Percentiles rank a stretch among this genome's conserved stretches.
Conservation (phyloP, 257 asterid genomes). For the Marsdenia floribunda region DNA sequence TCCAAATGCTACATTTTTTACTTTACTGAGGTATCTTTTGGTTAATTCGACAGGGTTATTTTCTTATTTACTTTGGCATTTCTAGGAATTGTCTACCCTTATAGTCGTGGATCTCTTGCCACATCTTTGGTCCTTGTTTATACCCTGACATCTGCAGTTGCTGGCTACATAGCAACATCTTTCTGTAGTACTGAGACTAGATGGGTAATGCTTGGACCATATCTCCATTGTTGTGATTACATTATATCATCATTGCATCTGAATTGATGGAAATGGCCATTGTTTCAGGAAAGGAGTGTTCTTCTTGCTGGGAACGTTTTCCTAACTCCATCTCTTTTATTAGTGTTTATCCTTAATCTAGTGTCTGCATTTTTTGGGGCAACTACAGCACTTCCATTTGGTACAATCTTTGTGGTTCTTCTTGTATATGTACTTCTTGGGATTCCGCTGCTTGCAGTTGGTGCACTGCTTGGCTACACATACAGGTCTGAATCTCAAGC, state of each 20-base stretch:
- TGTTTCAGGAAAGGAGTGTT: slow-evolving; percentile 48
- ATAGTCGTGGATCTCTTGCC: slow-evolving; percentile 63
- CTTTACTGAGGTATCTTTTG: background rate
- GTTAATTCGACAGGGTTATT: slow-evolving; percentile 44
- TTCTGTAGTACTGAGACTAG: slow-evolving; percentile 56
- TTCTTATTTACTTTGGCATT: slow-evolving; percentile 53
- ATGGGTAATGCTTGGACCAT: slow-evolving; percentile 46
- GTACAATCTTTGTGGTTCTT: slow-evolving; percentile 47
- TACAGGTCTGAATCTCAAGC: slow-evolving; percentile 40
- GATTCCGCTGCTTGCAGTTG: slow-evolving; percentile 55
- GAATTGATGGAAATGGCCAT: slow-evolving; percentile 6
- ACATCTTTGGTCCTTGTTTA: slow-evolving; percentile 45
- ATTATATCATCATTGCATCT: background rate
- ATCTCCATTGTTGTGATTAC: background rate
- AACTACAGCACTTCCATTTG: slow-evolving; percentile 66
- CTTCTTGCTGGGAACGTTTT: slow-evolving; percentile 51
- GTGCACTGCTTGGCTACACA: slow-evolving; percentile 56
- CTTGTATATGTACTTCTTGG: slow-evolving; percentile 46
- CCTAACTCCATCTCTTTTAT: slow-evolving; percentile 46
- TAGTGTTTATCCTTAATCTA: slow-evolving; percentile 45
- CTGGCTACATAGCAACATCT: slow-evolving; percentile 66
- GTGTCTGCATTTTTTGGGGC: slow-evolving; percentile 47
- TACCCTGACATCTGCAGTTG: slow-evolving; percentile 62
- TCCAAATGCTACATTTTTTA: background rate
- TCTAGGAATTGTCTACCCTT: slow-evolving; percentile 62